Percentiles rank a stretch among this genome's conserved stretches.
Conservation (phyloP, 192 early-diverging fungal genomes). For the Funneliformis mosseae region DNA sequence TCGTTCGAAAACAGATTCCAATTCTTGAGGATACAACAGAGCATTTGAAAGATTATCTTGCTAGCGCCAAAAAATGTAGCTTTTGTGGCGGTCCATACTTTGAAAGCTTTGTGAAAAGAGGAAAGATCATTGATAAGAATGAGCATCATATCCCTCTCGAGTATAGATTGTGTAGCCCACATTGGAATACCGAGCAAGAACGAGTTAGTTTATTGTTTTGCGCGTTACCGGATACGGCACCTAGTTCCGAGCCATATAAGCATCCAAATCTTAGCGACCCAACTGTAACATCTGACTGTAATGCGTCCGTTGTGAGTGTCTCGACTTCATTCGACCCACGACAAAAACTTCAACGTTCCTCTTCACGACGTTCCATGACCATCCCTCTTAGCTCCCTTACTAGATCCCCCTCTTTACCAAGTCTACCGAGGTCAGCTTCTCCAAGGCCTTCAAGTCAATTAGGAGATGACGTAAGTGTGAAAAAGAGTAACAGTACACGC, state of each 20-base stretch:
- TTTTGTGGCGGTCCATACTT: conserved; percentile 84
- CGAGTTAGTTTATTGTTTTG: conserved; percentile 66
- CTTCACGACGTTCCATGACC: conserved; percentile 19
- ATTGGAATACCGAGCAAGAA: conserved; percentile 77
- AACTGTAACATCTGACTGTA: background rate
- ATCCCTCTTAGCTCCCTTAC: conserved; percentile 29
- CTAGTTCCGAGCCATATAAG: conserved; percentile 35
- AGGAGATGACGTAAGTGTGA: background rate
- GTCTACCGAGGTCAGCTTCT: conserved; percentile 16
- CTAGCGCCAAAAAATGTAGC: conserved; percentile 59
- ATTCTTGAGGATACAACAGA: conserved; percentile 52
- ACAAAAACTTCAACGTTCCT: background rate
- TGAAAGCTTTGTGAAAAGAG: conserved; percentile 59
- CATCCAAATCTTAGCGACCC: background rate
- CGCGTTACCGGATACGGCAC: conserved; percentile 60
- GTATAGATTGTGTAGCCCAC: conserved; percentile 71
- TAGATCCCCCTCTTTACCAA: conserved; percentile 25
- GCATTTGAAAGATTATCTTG: conserved; percentile 68
- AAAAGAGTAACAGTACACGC: conserved; percentile 4
- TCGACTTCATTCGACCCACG: background rate
- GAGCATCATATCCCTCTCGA: conserved; percentile 62
- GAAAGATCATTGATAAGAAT: conserved; percentile 64
- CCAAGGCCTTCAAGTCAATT: background rate
- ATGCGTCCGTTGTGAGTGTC: background rate
- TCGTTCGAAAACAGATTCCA: conserved; percentile 66